Evolutionary conservation across 2,329 filamentous ascomycete species (phyloP).

Genomic region (Ascochyta fabae): DNA sequence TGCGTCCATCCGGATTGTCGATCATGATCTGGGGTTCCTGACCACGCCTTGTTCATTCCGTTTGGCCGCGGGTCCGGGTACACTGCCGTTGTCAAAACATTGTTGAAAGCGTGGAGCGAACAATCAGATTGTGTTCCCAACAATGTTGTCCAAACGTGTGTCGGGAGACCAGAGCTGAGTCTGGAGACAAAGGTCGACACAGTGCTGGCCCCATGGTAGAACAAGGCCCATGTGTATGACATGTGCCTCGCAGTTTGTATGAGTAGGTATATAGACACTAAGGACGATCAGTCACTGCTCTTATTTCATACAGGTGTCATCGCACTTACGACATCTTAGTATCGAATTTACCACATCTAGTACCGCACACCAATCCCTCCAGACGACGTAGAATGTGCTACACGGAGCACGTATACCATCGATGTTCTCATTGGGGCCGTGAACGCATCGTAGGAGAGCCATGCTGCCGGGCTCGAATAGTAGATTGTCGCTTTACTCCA

Average conservation of each 20-base stretch:
- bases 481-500: slow-evolving; percentile 25
- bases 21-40: neutral
- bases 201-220: neutral
- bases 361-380: no score
- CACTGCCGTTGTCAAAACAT: neutral
- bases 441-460: slow-evolving; percentile 36
- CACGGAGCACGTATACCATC: slow-evolving; percentile 41
- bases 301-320: neutral
- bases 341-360: neutral
- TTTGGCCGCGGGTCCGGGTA: slow-evolving; percentile 1
- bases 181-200: slow-evolving; percentile 7
- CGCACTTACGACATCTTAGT: neutral
- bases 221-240: neutral
- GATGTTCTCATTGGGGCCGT: slow-evolving; percentile 41
- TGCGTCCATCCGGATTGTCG: neutral
- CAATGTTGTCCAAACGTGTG: slow-evolving; percentile 14
- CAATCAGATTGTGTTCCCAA: slow-evolving; percentile 14
- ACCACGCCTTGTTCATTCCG: neutral
- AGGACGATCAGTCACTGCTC: slow-evolving; percentile 7
- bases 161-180: neutral
- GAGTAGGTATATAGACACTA: neutral
- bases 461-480: slow-evolving; percentile 37
- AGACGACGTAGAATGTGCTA: slow-evolving; percentile 36
- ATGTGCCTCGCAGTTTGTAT: slow-evolving; percentile 1
- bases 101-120: slow-evolving; percentile 1